Conservation (phyloP, 2,329 filamentous ascomycete genomes). For the Fusarium sp. region DNA sequence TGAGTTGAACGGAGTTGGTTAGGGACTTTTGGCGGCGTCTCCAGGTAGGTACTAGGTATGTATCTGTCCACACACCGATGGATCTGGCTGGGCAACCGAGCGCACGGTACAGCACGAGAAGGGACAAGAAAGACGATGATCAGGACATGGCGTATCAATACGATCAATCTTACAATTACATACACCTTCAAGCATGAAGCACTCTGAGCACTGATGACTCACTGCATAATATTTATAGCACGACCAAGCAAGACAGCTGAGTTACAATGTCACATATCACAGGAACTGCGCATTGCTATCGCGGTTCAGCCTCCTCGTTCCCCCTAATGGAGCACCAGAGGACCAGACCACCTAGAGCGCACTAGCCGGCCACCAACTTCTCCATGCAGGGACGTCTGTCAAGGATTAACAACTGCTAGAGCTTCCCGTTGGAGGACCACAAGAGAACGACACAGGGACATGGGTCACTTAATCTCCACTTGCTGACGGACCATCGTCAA, state of each 20-base stretch:
- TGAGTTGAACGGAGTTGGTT: not conserved
- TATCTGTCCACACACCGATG: not conserved
- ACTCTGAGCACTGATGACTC: not conserved
- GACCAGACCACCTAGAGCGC: not conserved
- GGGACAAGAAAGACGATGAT: not conserved
- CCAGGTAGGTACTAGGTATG: not conserved
- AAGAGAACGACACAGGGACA: conserved; percentile 3
- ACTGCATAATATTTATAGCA: conserved; percentile 6
- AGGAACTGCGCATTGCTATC: not conserved
- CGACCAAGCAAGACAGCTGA: not conserved
- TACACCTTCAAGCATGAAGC: not conserved
- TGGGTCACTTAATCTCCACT: not conserved
- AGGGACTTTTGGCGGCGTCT: conserved; percentile 6
- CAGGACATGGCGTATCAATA: not conserved
- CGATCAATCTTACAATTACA: conserved; percentile 8
- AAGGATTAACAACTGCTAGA: not conserved
- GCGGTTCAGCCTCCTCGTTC: conserved; percentile 19
- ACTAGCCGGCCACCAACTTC: not conserved
- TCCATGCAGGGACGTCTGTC: conserved; percentile 25
- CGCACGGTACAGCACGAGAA: not conserved
- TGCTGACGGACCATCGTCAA: not conserved
- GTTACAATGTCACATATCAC: not conserved
- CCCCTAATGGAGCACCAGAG: not conserved
- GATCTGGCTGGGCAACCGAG: conserved; percentile 19
- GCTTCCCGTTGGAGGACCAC: conserved; percentile 2